A percentile compares a stretch with the other conserved stretches of the same genome.
Evolutionary conservation across 75 land plant genomes (phyloP).

Genomic region (Azolla pinnata): DNA sequence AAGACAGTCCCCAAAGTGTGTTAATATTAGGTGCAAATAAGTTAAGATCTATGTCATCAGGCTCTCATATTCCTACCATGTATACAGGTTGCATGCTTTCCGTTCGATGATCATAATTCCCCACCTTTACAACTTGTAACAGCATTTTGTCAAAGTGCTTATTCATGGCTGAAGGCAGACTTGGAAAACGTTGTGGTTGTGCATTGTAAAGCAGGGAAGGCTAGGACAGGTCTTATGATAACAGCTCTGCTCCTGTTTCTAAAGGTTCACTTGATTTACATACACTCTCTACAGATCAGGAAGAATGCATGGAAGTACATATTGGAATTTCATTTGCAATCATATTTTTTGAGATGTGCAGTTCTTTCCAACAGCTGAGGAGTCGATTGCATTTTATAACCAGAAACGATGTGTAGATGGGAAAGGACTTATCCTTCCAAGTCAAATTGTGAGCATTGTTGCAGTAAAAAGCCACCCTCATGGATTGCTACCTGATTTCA

Average conservation of each 20-base stretch:
- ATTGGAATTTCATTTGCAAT: too few species aligned
- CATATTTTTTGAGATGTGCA: slow-evolving; percentile 23
- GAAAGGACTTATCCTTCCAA: slow-evolving; percentile 92
- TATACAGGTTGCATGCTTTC: slow-evolving; percentile 91
- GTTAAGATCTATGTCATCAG: too few species aligned
- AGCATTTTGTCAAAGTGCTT: slow-evolving; percentile 96
- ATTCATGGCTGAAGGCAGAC: slow-evolving; percentile 91
- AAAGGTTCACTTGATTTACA: slow-evolving; percentile 71
- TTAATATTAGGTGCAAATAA: too few species aligned
- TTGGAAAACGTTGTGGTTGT: slow-evolving; percentile 98
- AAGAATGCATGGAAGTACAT: too few species aligned
- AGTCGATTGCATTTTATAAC: slow-evolving; percentile 88
- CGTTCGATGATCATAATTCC: slow-evolving; percentile 98
- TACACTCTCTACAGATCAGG: too few species aligned
- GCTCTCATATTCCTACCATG: too few species aligned
- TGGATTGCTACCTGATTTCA: not conserved
- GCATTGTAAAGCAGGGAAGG: slow-evolving; percentile 99
- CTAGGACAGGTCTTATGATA: slow-evolving; percentile 96
- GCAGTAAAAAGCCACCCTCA: too few species aligned
- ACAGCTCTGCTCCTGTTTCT: slow-evolving; percentile 86
- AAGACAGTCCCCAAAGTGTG: too few species aligned
- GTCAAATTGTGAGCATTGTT: slow-evolving; percentile 73
- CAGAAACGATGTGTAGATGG: slow-evolving; percentile 95
- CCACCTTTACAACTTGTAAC: slow-evolving; percentile 86
- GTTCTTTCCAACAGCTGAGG: slow-evolving; percentile 97